Evolutionary conservation across 148 eudicot species (phyloP), one percentile per base, ranked within the genome.

Genomic region (Cornus florida): DNA sequence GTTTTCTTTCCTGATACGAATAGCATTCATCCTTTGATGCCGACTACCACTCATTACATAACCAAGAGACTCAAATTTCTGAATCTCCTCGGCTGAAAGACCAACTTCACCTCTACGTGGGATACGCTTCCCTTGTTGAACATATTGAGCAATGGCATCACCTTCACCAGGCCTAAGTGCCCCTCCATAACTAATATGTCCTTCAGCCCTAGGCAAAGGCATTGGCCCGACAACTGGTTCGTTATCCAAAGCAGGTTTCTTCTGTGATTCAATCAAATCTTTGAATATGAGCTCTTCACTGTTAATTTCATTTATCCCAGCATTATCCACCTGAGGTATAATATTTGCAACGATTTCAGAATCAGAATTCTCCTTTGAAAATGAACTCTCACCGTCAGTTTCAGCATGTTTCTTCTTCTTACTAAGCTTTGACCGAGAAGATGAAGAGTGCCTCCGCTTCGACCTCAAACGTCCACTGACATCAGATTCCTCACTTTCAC

Each of bases 21-120:
- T 96, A 28, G 99, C 99, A 92, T 96, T 96, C 99, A 96, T 96
- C 85, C 99, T 92, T 75, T 96, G 99, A 72, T 93, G 98, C 80
- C 99, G 90, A 83, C 99, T 95, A 81, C 99, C 99, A 85, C 99
- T 95, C 99, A 95, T 95, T 73, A 95, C 99, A 90, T 95, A 95
- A 75, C 99, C 99, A 70, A 95, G 91, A 70, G 62, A 73, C 91
- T 96, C 99, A 83, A 88, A 96, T 62, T 87, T 96, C 16, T 87
- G 82, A 83, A 96, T 96, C 81, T 96, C 99, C 23, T 96, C 99
- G 67, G 99, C 99, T 0, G 99, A 96, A 65, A 96, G 90, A 81
- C 99, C 98, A 75, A 96, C 99, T 83, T 96, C 99, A 77, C 99
- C 99, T 88, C 99, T 90, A 22, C 99, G 97, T 39, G 99, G 99